Base-by-base conservation (phyloP, 768 basidiomycete species). In the Tulasnella calospora region DNA sequence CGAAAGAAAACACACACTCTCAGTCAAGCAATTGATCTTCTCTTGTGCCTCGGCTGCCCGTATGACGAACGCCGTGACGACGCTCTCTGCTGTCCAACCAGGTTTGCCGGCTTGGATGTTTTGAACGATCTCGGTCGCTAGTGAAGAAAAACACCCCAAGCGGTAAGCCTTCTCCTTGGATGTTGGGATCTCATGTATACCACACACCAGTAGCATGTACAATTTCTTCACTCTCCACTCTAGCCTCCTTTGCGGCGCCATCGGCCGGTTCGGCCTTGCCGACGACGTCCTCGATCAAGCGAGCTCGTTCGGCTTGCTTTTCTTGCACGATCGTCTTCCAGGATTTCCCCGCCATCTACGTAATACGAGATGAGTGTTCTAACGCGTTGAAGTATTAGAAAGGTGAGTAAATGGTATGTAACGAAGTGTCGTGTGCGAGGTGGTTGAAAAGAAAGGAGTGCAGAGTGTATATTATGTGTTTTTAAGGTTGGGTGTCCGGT, bases 1-100 rank as follows among this genome's bases (percentile, higher is more conserved):
- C 3, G 15, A 17, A 40, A 71, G 12, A 33, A 67, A 6, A 27
- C 19, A 75, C 85, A 75, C 57, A 92, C 94, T 89, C 88, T 95
- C 94, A 0, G 94, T 95, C 61, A 94, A 81, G 81, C 92, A 93
- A 81, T 94, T 95, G 4, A 91, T 92, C 79, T 85, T 85, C 44
- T 85, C 83, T 17, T 95, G 93, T 3, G 92, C 92, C 36, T 88
- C 83, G 41, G 81, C 86, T 2, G 87, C 88, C 27, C 85, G 87
- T 13, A 87, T 83, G 47, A 87, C 84, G 83, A 85, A 84, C 15
- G 86, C 87, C 30, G 82, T 88, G 84, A 83, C 86, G 81, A 84
- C 89, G 85, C 87, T 51, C 40, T 81, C 81, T 0, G 81, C 84
- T 9, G 83, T 81, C 84, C 84, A 84, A n/a, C 82, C 82, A 0